Evolutionary conservation across 2,329 filamentous ascomycete genomes (phyloP), one percentile per base, ranked within the genome.

Genomic region (Pyricularia pennisetigena): DNA sequence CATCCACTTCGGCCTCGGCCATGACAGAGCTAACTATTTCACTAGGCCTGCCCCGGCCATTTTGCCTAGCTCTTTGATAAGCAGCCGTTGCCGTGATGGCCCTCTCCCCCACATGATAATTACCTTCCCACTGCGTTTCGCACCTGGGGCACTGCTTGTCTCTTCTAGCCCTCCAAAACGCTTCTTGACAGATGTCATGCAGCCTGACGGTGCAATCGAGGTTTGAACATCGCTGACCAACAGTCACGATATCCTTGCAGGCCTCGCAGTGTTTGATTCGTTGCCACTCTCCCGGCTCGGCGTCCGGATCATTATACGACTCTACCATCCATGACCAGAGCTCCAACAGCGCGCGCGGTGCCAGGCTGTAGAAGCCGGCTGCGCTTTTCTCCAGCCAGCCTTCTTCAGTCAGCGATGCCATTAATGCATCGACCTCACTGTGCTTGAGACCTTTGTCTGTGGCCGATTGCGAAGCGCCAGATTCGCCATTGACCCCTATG

Each of bases 191-290:
- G 66, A 89, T 87, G 71, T 93, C 86, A 76, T 97, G 94, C 20
- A 97, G 77, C 12, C 94, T 83, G 12, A 88, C 83, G 32, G 79
- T 81, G 76, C 94, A 97, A 24, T 88, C 83, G 54, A 84, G 79
- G 70, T 90, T 85, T 2, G 83, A 77, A 78, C 94, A 97, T 68
- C 94, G 85, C 82, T 93, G 86, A 0, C 94, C 93, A 71, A 90
- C 81, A 0, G 94, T 99, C 59, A 98, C 87, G 70, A 98, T 90
- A 71, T 97, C 93, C 77, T 88, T 91, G 78, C 95, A 99, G 0
- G 92, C 93, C 74, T 90, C 86, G 76, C 95, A 99, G 71, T 89
- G 87, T 79, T 95, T 97, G 76, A 99, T 91, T 70, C 88, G 87
- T 75, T 92, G 85, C 82, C 85, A 88, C 41, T 87, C 87, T n/a